Percentiles rank a stretch among this genome's conserved stretches.
phyloP scores from a whole-genome alignment of 495 filamentous ascomycete genomes.

The Aspergillus sclerotiicarbonarius region DNA sequence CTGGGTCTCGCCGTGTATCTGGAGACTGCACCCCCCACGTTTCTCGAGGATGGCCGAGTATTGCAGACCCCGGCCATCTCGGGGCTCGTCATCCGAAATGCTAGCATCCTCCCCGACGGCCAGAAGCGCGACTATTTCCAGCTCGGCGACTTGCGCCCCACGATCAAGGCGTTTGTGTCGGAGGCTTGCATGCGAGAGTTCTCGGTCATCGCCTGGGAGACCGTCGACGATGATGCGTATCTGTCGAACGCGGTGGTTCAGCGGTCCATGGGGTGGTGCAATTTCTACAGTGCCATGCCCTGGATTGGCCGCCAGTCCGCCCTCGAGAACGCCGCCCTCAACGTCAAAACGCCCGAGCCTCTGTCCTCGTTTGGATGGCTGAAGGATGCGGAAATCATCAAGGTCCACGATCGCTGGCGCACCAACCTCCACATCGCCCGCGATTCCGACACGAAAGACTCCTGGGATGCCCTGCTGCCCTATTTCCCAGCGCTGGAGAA shows the following conservation, averaged over 20 bases:
- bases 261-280: constrained; percentile 54
- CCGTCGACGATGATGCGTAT: constrained; percentile 45
- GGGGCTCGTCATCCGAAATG: constrained; percentile 50
- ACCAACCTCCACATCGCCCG: constrained; percentile 36
- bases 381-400: constrained; percentile 52
- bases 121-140: constrained; percentile 52
- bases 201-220: constrained; percentile 53
- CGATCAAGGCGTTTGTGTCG: constrained; percentile 55
- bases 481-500: constrained; percentile 29
- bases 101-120: constrained; percentile 46
- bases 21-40: constrained; percentile 48
- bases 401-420: constrained; percentile 50
- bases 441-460: constrained; percentile 12
- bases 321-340: constrained; percentile 37
- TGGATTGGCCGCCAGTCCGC: constrained; percentile 50
- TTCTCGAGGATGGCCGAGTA: constrained; percentile 39
- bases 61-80: constrained; percentile 37
- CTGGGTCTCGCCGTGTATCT: constrained; percentile 49
- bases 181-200: constrained; percentile 50
- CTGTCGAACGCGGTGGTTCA: constrained; percentile 52
- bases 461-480: constrained; percentile 29
- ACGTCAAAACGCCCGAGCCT: constrained; percentile 39
- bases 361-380: constrained; percentile 58
- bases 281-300: constrained; percentile 53
- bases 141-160: constrained; percentile 36